Conservation (phyloP, 805 yeast genomes). For the Zygosaccharomyces bisporus region DNA sequence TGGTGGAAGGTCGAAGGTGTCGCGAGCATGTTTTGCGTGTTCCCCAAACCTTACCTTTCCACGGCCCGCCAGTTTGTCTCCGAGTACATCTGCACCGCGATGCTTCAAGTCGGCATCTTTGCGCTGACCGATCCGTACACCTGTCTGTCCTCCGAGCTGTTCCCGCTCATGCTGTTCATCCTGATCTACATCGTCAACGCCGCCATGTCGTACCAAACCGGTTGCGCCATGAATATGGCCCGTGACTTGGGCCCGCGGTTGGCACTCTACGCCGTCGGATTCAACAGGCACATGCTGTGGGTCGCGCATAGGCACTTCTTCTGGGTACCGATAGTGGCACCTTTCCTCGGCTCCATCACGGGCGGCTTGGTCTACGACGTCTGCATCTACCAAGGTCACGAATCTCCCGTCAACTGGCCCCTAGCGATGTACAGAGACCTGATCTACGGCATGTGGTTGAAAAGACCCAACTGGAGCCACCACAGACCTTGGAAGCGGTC, state of each 20-base stretch:
- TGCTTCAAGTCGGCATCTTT: constrained; percentile 45
- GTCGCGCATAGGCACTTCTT: constrained; percentile 42
- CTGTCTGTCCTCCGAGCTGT: constrained; percentile 43
- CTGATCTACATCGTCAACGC: constrained; percentile 45
- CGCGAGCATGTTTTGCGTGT: constrained; percentile 47
- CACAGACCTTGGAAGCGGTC: neutral
- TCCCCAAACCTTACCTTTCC: constrained; percentile 41
- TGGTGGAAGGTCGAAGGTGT: constrained; percentile 30
- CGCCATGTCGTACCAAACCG: constrained; percentile 51
- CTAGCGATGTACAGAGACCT: constrained; percentile 25
- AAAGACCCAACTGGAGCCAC: constrained; percentile 32
- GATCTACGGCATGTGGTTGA: constrained; percentile 28
- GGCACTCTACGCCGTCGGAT: constrained; percentile 47
- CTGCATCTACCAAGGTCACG: constrained; percentile 49
- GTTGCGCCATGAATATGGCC: constrained; percentile 51
- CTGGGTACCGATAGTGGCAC: constrained; percentile 54
- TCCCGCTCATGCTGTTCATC: constrained; percentile 47
- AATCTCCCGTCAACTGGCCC: constrained; percentile 49
- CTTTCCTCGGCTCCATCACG: constrained; percentile 44
- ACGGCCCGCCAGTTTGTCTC: constrained; percentile 45
- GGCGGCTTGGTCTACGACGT: constrained; percentile 53
- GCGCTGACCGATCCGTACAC: constrained; percentile 52
- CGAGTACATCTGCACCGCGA: constrained; percentile 45
- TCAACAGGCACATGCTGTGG: constrained; percentile 41
- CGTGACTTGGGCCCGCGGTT: constrained; percentile 55